These are phyloP conservation scores for Westerdykella ornata DNA, from an alignment of 2,329 filamentous ascomycete genomes.

Conservation along the genomic window DNA sequence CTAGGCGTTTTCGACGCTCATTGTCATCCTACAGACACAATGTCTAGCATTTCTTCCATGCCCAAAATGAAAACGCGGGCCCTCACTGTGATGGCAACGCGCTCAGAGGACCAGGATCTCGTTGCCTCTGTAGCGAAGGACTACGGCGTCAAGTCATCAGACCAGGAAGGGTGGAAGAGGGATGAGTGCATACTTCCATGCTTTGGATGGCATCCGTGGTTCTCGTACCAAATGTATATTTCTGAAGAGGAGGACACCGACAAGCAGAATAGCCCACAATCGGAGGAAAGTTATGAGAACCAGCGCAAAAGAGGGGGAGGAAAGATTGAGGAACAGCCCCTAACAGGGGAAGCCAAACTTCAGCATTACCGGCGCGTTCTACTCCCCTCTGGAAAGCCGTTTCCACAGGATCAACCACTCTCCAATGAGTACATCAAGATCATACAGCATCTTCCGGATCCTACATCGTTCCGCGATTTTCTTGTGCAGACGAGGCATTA, in stretches of 20 bases:
- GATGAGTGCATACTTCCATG: conserved; percentile 55
- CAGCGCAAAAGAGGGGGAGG: conserved; percentile 39
- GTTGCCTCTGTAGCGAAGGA: conserved; percentile 56
- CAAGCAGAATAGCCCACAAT: conserved; percentile 5
- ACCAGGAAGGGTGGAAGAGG: conserved; percentile 21
- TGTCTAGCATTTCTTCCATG: conserved; percentile 55
- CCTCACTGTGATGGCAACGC: conserved; percentile 71
- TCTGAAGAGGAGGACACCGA: conserved; percentile 30
- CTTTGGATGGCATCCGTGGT: conserved; percentile 90
- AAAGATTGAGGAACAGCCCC: conserved; percentile 22
- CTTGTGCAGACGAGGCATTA: conserved; percentile 50
- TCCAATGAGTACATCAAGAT: conserved; percentile 35
- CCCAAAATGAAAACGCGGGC: conserved; percentile 58
- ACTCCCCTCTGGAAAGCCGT: conserved; percentile 37
- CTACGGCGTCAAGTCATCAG: conserved; percentile 43
- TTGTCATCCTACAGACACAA: conserved; percentile 77
- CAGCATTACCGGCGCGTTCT: conserved; percentile 63
- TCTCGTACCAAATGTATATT: conserved; percentile 65
- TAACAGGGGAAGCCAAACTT: conserved; percentile 43
- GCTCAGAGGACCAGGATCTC: conserved; percentile 67
- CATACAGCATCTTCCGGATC: conserved; percentile 52
- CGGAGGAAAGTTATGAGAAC: too few species aligned
- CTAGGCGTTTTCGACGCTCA: conserved; percentile 69
- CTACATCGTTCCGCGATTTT: conserved; percentile 54
- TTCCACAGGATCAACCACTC: conserved; percentile 1